Evolutionary conservation across 352 stramenopile genomes (phyloP).

Genomic region (Elongisporangium prolatum): DNA sequence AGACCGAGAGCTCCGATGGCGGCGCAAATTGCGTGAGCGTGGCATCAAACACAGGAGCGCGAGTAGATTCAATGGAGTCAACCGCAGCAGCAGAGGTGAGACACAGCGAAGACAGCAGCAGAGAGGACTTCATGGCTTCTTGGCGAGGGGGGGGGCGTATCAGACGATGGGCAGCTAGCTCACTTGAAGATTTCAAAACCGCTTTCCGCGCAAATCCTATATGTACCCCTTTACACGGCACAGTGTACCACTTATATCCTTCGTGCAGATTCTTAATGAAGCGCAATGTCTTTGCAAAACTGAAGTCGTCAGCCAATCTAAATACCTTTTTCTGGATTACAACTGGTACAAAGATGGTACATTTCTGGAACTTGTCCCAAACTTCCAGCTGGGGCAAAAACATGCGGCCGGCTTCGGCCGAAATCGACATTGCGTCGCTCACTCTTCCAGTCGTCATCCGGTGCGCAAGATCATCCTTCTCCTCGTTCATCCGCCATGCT

Average conservation of each 20-base stretch:
- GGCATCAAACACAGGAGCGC: conserved; percentile 29
- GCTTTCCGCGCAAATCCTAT: neutral
- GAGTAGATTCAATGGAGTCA: neutral
- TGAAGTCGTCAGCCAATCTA: neutral
- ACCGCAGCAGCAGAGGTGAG: conserved; percentile 2
- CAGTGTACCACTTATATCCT: neutral
- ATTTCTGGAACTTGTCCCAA: neutral
- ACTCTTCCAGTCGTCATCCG: neutral
- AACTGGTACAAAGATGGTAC: neutral
- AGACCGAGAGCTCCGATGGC: neutral
- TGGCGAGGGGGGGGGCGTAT: neutral
- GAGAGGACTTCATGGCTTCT: neutral
- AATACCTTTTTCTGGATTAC: neutral
- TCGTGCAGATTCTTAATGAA: neutral
- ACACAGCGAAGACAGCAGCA: neutral
- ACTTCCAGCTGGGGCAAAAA: neutral
- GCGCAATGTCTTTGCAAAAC: neutral
- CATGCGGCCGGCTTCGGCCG: neutral
- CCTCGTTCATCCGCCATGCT: neutral
- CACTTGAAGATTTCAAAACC: neutral
- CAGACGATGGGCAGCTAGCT: neutral
- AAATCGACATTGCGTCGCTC: neutral
- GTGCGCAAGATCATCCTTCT: neutral
- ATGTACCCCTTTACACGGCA: neutral
- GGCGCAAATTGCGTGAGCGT: conserved; percentile 11